Conservation (phyloP, 108 stramenopile genomes). For the Nannochloropsis oceanica region DNA sequence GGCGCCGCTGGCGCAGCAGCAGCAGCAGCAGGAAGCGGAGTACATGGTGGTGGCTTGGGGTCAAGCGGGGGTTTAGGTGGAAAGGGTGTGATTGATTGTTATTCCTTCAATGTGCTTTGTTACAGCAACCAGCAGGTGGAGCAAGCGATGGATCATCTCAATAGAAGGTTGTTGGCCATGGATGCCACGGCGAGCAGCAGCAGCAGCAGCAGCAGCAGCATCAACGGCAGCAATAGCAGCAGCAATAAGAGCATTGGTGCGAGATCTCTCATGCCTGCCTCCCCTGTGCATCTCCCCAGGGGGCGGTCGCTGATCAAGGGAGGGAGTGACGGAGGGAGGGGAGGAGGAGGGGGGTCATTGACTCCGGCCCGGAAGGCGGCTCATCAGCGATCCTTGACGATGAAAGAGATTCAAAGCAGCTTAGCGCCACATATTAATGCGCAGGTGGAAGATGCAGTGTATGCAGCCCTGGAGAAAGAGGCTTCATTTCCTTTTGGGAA, state of each 20-base stretch:
- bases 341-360: neutral
- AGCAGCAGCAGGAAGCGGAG: neutral
- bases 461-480: neutral
- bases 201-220: neutral
- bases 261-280: neutral
- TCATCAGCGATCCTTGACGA: neutral
- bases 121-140: neutral
- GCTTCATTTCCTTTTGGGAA: neutral
- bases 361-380: neutral
- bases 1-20: no score
- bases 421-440: neutral
- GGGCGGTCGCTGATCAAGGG: neutral
- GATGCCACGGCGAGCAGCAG: neutral
- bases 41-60: neutral
- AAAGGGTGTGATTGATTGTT: neutral
- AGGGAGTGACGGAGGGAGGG: neutral
- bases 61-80: neutral
- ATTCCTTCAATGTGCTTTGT: neutral
- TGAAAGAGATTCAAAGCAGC: neutral
- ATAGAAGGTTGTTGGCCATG: neutral
- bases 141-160: neutral
- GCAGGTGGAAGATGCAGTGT: neutral
- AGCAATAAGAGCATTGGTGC: neutral
- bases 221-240: neutral
- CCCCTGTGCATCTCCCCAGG: no score